A percentile compares a stretch with the other conserved stretches of the same genome.
These are phyloP conservation scores for Apiospora rasikravindrae DNA, from an alignment of 2,329 filamentous ascomycete genomes.

Conservation along the genomic window DNA sequence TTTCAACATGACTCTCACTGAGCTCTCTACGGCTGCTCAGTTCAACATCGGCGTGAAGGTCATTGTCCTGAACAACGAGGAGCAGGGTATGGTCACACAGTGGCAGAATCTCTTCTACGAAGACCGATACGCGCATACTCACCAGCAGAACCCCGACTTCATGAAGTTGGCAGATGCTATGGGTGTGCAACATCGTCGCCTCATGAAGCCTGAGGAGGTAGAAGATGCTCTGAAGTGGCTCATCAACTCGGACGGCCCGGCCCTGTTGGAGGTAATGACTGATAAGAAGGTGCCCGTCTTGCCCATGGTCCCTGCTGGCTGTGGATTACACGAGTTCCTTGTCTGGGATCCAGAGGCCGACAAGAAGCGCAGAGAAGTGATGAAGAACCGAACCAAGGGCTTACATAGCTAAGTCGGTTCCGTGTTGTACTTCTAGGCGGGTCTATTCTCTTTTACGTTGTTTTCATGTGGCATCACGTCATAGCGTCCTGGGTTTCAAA, in stretches of 20 bases:
- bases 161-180: constrained; percentile 92
- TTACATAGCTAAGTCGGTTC: constrained; percentile 40
- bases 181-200: constrained; percentile 77
- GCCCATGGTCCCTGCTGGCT: constrained; percentile 93
- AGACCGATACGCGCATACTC: constrained; percentile 89
- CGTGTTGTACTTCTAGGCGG: constrained; percentile 7
- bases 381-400: constrained; percentile 53
- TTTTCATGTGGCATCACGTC: constrained; percentile 13
- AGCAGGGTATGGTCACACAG: constrained; percentile 98
- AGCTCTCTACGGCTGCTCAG: constrained; percentile 89
- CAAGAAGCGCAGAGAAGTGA: constrained; percentile 24
- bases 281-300: constrained; percentile 94
- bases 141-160: constrained; percentile 95
- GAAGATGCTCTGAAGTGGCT: constrained; percentile 84
- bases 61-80: constrained; percentile 93
- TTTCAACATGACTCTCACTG: constrained; percentile 97
- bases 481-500: constrained; percentile 4
- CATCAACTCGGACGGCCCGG: constrained; percentile 87
- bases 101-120: constrained; percentile 99
- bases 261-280: constrained; percentile 87
- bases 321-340: constrained; percentile 89
- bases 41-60: constrained; percentile 98
- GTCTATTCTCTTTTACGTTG: not conserved
- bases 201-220: constrained; percentile 77
- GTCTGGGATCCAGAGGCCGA: constrained; percentile 70